Percentiles rank a stretch among this genome's conserved stretches.
Conservation (phyloP, 495 filamentous ascomycete genomes). For the Glonium stellatum region DNA sequence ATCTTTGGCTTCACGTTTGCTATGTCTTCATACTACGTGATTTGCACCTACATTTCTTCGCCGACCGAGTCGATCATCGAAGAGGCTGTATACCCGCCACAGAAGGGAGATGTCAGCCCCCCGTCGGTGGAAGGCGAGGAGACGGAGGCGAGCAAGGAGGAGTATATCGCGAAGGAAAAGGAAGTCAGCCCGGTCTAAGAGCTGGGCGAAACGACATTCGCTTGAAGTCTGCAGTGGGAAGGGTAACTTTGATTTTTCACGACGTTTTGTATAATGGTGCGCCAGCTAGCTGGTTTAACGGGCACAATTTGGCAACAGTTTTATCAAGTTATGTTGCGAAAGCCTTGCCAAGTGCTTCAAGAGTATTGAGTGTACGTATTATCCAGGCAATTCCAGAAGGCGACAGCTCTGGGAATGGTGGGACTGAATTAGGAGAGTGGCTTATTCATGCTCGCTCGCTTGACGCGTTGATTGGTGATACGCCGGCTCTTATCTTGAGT, state of each 20-base stretch:
- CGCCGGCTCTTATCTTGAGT: not conserved
- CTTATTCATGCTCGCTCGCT: not conserved
- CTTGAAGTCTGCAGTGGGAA: not conserved
- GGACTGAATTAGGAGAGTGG: not conserved
- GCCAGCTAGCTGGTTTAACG: too few species aligned
- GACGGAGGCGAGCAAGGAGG: constrained; percentile 2
- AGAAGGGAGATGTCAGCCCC: constrained; percentile 32
- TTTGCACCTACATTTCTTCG: constrained; percentile 37
- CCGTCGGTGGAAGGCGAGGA: constrained; percentile 21
- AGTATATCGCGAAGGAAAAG: constrained; percentile 9
- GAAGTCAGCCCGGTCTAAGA: constrained; percentile 1
- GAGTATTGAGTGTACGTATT: not conserved
- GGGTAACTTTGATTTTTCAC: not conserved
- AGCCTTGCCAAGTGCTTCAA: not conserved
- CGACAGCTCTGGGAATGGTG: not conserved
- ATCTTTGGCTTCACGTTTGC: constrained; percentile 36
- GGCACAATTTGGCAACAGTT: not conserved
- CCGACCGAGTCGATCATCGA: constrained; percentile 34
- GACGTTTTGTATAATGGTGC: not conserved
- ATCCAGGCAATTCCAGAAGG: not conserved
- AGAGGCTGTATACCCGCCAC: constrained; percentile 38
- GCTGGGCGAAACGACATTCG: not conserved
- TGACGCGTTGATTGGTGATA: not conserved
- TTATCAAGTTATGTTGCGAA: not conserved
- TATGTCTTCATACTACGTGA: constrained; percentile 35